These are phyloP conservation scores for Fragilaria crotonensis DNA, from an alignment of 108 stramenopile species.

Conservation along the genomic window DNA sequence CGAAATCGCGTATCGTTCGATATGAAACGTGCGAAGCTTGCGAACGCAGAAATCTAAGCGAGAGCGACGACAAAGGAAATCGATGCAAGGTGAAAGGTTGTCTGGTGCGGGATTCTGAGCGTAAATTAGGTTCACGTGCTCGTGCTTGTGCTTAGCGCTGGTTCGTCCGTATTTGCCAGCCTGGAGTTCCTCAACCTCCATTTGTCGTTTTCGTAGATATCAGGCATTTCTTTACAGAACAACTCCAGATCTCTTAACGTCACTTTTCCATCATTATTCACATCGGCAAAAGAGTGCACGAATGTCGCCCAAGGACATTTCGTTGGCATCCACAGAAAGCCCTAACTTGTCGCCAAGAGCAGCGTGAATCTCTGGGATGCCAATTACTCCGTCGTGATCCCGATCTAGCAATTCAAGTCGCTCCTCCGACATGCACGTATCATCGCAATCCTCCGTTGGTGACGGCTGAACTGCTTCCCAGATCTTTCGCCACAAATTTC, in stretches of 20 bases:
- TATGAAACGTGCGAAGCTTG: too few relatives aligned
- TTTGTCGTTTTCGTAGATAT: constrained; percentile 8
- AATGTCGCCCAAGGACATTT: constrained; percentile 11
- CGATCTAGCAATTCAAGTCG: not conserved
- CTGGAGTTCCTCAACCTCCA: too few relatives aligned
- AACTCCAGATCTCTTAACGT: constrained; percentile 7
- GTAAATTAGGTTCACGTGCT: too few relatives aligned
- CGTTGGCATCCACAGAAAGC: constrained; percentile 10
- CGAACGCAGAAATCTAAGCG: too few relatives aligned
- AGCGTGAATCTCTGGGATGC: constrained; percentile 10
- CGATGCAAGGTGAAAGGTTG: too few relatives aligned
- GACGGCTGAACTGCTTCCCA: constrained; percentile 8
- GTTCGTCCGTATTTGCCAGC: too few relatives aligned
- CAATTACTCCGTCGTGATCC: constrained; percentile 4
- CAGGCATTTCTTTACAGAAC: constrained; percentile 8
- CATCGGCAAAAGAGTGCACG: constrained; percentile 17
- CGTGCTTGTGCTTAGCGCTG: too few relatives aligned
- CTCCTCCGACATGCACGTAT: constrained; percentile 2
- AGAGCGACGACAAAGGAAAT: too few relatives aligned
- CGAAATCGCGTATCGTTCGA: too few relatives aligned
- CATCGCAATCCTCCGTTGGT: not conserved
- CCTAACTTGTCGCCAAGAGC: constrained; percentile 4
- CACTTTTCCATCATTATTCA: constrained; percentile 7
- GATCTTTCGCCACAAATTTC: constrained; percentile 12
- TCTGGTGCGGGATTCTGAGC: too few relatives aligned